Evolutionary conservation across 1,139 yeast genomes (phyloP), one percentile per base, ranked within the genome.

Genomic region (Geotrichum citri-aurantii): DNA sequence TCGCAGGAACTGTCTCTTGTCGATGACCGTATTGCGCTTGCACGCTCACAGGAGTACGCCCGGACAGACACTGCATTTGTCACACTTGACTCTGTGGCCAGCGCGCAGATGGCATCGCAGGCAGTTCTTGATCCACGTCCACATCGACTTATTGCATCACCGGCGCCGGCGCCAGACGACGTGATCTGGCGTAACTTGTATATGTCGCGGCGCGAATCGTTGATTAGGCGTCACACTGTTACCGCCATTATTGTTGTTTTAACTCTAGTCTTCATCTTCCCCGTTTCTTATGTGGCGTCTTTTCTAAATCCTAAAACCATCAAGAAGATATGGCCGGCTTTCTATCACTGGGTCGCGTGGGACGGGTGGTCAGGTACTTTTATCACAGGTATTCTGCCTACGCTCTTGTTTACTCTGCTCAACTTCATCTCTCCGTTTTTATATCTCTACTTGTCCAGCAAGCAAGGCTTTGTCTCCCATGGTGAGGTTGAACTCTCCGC

Each of bases 141-240:
- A 0, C 81, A 84, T 68, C 85, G 85, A 58, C 75, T 89, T 50
- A 84, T 88, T 52, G 86, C 95, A 11, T 79, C 77, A 54, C 75
- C 88, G 54, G 96, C 96, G 0, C 96, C 96, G 0, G 92, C 96
- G 1, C 96, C 96, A 2, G 85, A 85, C 63, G 96, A 89, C 70
- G 83, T 89, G 26, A 78, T 86, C 55, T 89, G 96, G 96, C 82
- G 82, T 53, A 86, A 88, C 65, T 73, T 88, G 50, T 81, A 85
- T 64, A 72, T 88, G 68, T 78, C 88, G 8, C 76, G 85, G 49
- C 73, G 72, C 53, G 81, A 85, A 65, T 76, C 89, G 37, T 74
- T 85, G 59, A 59, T 82, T 1, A 75, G 89, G 58, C 81, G 82
- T 12, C 85, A 86, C 63, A 54, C 81, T 2, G 83, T 89, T 27